Base-by-base conservation (phyloP, 345 rosid genomes). In the Camelina neglecta region DNA sequence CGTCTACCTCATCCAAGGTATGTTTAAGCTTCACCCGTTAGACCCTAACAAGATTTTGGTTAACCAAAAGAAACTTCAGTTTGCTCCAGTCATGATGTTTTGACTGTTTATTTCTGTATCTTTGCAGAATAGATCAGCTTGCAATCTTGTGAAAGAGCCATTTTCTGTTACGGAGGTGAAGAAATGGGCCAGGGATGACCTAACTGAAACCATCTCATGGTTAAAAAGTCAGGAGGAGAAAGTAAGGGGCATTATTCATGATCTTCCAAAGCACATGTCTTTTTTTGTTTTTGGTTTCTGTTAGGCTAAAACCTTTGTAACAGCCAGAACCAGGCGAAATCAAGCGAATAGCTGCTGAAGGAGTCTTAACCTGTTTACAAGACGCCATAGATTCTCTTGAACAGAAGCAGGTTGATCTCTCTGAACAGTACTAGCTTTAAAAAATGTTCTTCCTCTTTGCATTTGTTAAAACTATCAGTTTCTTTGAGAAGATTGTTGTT, bases 341-440 rank as follows among this genome's bases (percentile, higher is more conserved):
- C 48, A 88, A 86, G 78, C 81, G 83, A 80, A 84, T 95, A 74
- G 97, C 97, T 61, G 88, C 94, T 18, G 86, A 86, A 81, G 98
- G 99, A 74, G 86, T 95, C 80, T 79, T 90, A 70, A 89, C 93
- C 57, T 95, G 98, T 74, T 88, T 95, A 73, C 96, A 89, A 80
- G 98, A 92, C 73, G 90, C 94, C 48, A 84, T 95, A 74, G 93
- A 90, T 79, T 81, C 87, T 76, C 88, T 95, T 48, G 90, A 84
- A 58, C 90, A 89, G 67, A 85, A 92, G 70, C 88, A 86, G 98
- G 99, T 95, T 75, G 53, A 20, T 8, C 66, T 70, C 44, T 71
- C 15, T 23, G 13, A 38, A 68, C 31, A 39, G 7, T 36, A 47
- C 29, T 42, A 41, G 47, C 9, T 38, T n/a, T 41, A 6, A 63